A percentile compares a stretch with the other conserved stretches of the same genome.
These are phyloP conservation scores for Phyllachora maydis DNA, from an alignment of 2,329 filamentous ascomycete genomes.

Conservation along the genomic window DNA sequence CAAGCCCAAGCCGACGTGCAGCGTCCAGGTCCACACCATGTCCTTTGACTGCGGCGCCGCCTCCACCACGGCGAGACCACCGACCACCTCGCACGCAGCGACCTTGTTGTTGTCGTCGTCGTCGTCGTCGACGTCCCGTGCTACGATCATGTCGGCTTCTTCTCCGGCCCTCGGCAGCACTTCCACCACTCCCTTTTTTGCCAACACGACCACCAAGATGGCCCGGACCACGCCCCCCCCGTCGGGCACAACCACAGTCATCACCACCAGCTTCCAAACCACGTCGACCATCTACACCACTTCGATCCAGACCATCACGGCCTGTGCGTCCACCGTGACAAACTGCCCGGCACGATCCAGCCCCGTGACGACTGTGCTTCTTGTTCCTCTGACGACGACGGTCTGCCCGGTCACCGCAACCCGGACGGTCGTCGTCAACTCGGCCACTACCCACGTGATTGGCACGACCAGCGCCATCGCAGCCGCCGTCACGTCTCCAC, in stretches of 20 bases:
- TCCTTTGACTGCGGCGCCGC: conserved; percentile 47
- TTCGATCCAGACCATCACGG: conserved; percentile 20
- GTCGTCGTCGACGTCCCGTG: too few species aligned
- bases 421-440: conserved; percentile 10
- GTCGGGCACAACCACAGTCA: conserved; percentile 2
- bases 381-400: conserved; percentile 35
- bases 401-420: conserved; percentile 40
- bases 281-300: conserved; percentile 9
- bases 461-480: too few species aligned
- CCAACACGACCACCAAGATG: conserved; percentile 9
- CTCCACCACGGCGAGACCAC: conserved; percentile 11
- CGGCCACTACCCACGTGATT: too few species aligned
- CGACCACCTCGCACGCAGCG: conserved; percentile 1
- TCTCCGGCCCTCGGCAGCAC: too few species aligned
- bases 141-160: too few species aligned
- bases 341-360: conserved; percentile 8
- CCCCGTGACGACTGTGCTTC: conserved; percentile 25
- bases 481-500: too few species aligned
- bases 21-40: conserved; percentile 53
- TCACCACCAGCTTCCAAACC: conserved; percentile 7
- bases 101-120: too few species aligned
- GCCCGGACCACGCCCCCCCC: conserved; percentile 2
- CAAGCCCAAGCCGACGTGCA: conserved; percentile 37
- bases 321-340: conserved; percentile 27
- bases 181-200: conserved; percentile 5